These are phyloP conservation scores for Punctularia strigosozonata DNA, from an alignment of 768 basidiomycete species.

Conservation along the genomic window DNA sequence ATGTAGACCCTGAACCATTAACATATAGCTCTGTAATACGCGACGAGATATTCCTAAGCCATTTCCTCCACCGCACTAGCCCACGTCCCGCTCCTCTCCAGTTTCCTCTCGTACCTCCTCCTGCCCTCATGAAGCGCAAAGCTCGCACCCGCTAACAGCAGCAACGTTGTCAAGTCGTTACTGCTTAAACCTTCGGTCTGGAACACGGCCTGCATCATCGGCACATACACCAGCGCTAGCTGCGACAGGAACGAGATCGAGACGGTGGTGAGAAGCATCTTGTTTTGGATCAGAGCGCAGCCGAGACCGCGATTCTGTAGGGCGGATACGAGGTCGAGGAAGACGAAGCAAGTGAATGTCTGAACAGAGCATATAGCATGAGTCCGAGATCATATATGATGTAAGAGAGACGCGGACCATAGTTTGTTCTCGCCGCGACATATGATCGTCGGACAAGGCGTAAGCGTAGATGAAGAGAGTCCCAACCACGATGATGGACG, in stretches of 20 bases:
- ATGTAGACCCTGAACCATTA: too few species aligned
- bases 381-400: not conserved
- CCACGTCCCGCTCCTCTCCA: constrained; percentile 37
- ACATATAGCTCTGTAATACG: too few species aligned
- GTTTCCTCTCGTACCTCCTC: constrained; percentile 61
- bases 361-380: constrained; percentile 19
- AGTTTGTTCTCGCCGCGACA: constrained; percentile 85
- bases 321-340: constrained; percentile 93
- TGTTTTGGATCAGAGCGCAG: constrained; percentile 75
- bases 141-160: constrained; percentile 55
- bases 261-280: constrained; percentile 83
- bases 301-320: constrained; percentile 88
- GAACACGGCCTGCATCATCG: constrained; percentile 85
- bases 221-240: constrained; percentile 80
- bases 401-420: constrained; percentile 43
- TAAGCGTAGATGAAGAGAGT: constrained; percentile 81
- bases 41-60: too few species aligned
- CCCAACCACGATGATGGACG: constrained; percentile 81
- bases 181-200: constrained; percentile 75
- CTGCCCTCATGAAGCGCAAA: constrained; percentile 68
- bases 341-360: constrained; percentile 97
- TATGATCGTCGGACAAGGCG: constrained; percentile 71
- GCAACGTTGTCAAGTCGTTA: constrained; percentile 58
- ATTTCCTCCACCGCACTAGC: constrained; percentile 44
- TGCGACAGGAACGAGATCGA: constrained; percentile 78